Conservation (phyloP, 2,329 filamentous ascomycete genomes). For the Lachnellula occidentalis region DNA sequence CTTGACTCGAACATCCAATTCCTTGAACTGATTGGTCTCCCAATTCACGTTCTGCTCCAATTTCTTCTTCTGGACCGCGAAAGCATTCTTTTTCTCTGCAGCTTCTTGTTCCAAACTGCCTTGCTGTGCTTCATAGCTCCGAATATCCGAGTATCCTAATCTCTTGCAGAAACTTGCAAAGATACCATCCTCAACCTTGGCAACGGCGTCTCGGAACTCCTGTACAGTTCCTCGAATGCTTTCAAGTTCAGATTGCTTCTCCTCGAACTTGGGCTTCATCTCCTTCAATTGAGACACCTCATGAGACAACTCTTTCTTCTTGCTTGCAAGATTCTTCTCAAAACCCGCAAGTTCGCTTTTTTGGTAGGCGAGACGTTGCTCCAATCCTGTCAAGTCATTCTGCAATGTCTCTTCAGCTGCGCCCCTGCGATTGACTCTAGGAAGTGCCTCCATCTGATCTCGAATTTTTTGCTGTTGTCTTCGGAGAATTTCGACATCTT, state of each 20-base stretch:
- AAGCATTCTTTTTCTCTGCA: conserved; percentile 78
- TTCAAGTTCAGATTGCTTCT: conserved; percentile 65
- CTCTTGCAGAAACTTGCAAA: conserved; percentile 81
- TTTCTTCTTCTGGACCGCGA: conserved; percentile 75
- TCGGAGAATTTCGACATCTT: conserved; percentile 80
- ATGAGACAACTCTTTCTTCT: conserved; percentile 73
- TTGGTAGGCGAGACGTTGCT: conserved; percentile 66
- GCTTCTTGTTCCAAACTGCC: conserved; percentile 88
- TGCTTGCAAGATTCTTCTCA: conserved; percentile 77
- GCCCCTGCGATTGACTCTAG: conserved; percentile 69
- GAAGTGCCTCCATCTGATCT: conserved; percentile 73
- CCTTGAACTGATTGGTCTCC: conserved; percentile 47
- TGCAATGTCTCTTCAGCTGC: conserved; percentile 76
- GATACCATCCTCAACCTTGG: conserved; percentile 79
- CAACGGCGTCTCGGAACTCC: conserved; percentile 58
- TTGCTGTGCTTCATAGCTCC: conserved; percentile 89
- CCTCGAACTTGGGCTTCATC: conserved; percentile 69
- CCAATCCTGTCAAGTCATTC: conserved; percentile 72
- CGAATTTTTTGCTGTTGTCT: conserved; percentile 69
- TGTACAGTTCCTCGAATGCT: conserved; percentile 52
- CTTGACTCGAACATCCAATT: conserved; percentile 63
- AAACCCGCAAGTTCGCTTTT: conserved; percentile 73
- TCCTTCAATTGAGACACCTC: conserved; percentile 69
- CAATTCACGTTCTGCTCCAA: conserved; percentile 58
- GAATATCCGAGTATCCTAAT: conserved; percentile 82